Percentiles rank a stretch among this genome's conserved stretches.
These are phyloP conservation scores for Henningerozyma blattae DNA, from an alignment of 805 yeast species.

Conservation along the genomic window DNA sequence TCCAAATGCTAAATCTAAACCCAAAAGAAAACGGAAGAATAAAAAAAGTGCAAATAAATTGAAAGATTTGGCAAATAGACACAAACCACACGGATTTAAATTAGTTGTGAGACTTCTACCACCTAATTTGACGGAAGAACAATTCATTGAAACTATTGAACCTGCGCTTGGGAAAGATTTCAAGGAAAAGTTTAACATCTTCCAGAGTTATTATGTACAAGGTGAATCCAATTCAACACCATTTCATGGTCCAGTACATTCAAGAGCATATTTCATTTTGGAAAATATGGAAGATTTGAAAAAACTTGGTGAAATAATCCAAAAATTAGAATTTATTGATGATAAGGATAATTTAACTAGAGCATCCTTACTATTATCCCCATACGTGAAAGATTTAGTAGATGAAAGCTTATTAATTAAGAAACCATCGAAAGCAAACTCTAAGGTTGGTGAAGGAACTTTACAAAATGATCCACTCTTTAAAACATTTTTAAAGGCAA, in stretches of 20 bases:
- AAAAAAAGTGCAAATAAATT: constrained; percentile 4
- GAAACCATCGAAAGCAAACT: background rate
- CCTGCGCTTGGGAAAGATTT: constrained; percentile 10
- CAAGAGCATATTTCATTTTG: constrained; percentile 34
- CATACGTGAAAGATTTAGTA: constrained; percentile 12
- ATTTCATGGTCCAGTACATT: constrained; percentile 28
- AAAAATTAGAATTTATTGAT: constrained; percentile 22
- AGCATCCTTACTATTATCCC: constrained; percentile 11
- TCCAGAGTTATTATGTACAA: constrained; percentile 23
- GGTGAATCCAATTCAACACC: constrained; percentile 17
- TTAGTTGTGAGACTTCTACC: constrained; percentile 34
- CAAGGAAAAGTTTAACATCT: constrained; percentile 18
- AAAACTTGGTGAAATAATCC: constrained; percentile 22
- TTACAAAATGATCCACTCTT: constrained; percentile 21
- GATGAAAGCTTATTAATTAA: background rate
- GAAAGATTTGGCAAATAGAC: constrained; percentile 3
- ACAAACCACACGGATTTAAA: constrained; percentile 11
- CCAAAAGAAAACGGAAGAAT: background rate
- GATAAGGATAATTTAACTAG: constrained; percentile 15
- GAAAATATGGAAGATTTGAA: constrained; percentile 19
- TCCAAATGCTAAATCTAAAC: no score
- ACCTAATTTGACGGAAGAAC: constrained; percentile 27
- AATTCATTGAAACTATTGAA: constrained; percentile 21
- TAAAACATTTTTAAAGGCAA: constrained; percentile 21
- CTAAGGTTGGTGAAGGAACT: constrained; percentile 18